phyloP scores from a whole-genome alignment of 2,329 filamentous ascomycete genomes.

The Chaetomiaceae sp. region DNA sequence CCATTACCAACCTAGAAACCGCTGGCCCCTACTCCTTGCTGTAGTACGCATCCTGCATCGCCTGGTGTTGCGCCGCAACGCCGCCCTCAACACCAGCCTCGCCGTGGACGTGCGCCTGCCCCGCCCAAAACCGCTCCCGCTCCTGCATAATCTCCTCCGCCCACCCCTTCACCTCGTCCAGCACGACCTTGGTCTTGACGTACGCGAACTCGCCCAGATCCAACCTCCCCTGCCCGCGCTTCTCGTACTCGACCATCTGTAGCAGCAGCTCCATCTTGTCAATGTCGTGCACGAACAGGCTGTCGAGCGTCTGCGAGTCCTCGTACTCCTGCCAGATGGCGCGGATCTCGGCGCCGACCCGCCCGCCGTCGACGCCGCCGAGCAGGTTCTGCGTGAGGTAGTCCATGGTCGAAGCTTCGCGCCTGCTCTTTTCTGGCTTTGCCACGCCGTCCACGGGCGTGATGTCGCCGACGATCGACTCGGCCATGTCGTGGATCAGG shows the following conservation, averaged over 20 bases:
- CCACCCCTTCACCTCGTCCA: conserved; percentile 78
- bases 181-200: conserved; percentile 64
- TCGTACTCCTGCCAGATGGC: conserved; percentile 95
- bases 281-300: conserved; percentile 87
- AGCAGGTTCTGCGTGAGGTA: conserved; percentile 72
- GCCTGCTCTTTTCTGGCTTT: conserved; percentile 82
- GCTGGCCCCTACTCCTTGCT: conserved; percentile 17
- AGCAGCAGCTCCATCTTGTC: conserved; percentile 94
- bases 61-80: conserved; percentile 32
- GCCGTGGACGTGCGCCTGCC: conserved; percentile 41
- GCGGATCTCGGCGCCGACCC: conserved; percentile 59
- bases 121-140: conserved; percentile 65
- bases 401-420: conserved; percentile 87
- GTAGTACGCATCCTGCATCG: conserved; percentile 48
- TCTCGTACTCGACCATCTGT: conserved; percentile 97
- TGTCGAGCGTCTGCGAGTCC: conserved; percentile 75
- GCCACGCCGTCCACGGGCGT: conserved; percentile 82
- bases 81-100: conserved; percentile 38
- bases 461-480: conserved; percentile 91
- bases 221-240: conserved; percentile 53
- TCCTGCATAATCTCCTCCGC: conserved; percentile 69
- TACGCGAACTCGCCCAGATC: conserved; percentile 84
- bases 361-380: conserved; percentile 66
- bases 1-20: no score
- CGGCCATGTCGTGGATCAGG: conserved; percentile 95